phyloP scores from a whole-genome alignment of 1,284 basidiomycete species.

The Puccinia novopanici region DNA sequence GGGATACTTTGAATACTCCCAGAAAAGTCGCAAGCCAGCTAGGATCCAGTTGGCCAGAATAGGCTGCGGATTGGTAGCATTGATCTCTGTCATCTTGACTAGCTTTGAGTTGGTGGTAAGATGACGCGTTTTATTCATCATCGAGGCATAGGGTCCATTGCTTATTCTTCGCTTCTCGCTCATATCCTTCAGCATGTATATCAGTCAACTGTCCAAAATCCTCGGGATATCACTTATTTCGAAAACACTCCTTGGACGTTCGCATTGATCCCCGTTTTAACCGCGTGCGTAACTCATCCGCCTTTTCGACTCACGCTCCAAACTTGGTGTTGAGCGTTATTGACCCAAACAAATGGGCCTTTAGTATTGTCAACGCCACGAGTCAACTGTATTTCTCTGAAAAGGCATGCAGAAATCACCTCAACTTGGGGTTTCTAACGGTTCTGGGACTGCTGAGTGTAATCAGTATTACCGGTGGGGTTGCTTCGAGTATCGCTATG shows the following conservation, averaged over 20 bases:
- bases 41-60: not conserved
- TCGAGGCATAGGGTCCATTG: not conserved
- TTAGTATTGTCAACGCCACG: constrained; percentile 6
- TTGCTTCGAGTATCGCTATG: constrained; percentile 20
- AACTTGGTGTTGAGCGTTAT: not conserved
- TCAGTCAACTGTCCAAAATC: constrained; percentile 12
- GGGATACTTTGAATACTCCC: constrained; percentile 25
- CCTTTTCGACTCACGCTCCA: not conserved
- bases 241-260: constrained; percentile 34
- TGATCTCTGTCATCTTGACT: not conserved
- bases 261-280: constrained; percentile 14
- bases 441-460: constrained; percentile 10
- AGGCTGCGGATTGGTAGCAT: constrained; percentile 9
- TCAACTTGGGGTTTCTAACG: not conserved
- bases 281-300: constrained; percentile 10
- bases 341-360: not conserved
- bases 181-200: constrained; percentile 9
- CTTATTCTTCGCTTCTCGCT: not conserved
- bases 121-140: too few relatives aligned
- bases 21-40: not conserved
- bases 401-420: constrained; percentile 12
- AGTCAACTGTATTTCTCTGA: constrained; percentile 19
- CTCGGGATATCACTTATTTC: constrained; percentile 18
- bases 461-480: not conserved
- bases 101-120: constrained; percentile 21